A percentile compares a stretch with the other conserved stretches of the same genome.
Evolutionary conservation across 208 protist species (phyloP).

Genomic region (Trypanosoma congolense): DNA sequence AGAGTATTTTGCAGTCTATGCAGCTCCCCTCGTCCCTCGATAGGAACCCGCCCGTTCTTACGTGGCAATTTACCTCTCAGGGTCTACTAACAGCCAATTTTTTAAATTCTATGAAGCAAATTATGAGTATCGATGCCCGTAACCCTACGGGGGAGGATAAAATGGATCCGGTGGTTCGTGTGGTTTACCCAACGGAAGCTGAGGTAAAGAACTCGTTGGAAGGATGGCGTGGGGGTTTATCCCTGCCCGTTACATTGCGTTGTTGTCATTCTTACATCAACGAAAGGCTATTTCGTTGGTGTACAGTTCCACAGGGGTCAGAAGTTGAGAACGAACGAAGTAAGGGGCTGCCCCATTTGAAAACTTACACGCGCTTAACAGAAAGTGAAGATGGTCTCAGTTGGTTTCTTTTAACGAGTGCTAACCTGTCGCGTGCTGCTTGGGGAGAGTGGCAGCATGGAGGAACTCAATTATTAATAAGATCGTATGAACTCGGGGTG

Average conservation of each 20-base stretch:
- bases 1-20: constrained; percentile 19
- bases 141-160: background rate
- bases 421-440: constrained; percentile 82
- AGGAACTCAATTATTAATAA: constrained; percentile 36
- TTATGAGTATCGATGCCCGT: constrained; percentile 28
- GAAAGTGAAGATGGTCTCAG: constrained; percentile 25
- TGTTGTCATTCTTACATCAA: constrained; percentile 67
- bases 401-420: constrained; percentile 81
- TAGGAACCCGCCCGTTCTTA: constrained; percentile 23
- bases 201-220: constrained; percentile 70
- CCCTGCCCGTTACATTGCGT: constrained; percentile 51
- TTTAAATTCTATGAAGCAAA: constrained; percentile 28
- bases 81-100: constrained; percentile 52
- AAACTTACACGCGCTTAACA: constrained; percentile 60
- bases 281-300: constrained; percentile 64
- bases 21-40: background rate
- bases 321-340: background rate
- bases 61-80: constrained; percentile 85
- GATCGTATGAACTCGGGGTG: constrained; percentile 86
- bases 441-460: constrained; percentile 52
- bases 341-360: constrained; percentile 75
- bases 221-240: constrained; percentile 70
- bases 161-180: constrained; percentile 26
- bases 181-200: constrained; percentile 78
- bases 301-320: background rate